Conservation (phyloP, 495 filamentous ascomycete genomes). For the Xylaria cubensis region DNA sequence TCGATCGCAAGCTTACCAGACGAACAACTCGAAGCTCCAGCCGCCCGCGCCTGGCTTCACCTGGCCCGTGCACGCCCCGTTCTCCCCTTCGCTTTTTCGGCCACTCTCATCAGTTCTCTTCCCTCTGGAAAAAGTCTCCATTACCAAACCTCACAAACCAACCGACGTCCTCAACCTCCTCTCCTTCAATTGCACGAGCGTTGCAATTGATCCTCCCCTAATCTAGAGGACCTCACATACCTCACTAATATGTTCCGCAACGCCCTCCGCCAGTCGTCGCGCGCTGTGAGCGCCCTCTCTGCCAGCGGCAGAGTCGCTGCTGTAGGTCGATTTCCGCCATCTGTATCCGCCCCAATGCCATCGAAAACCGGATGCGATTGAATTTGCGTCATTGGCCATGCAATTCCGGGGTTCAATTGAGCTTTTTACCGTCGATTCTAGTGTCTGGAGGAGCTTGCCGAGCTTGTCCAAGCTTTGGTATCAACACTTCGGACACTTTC, state of each 20-base stretch:
- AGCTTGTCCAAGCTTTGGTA: slow-evolving; percentile 40
- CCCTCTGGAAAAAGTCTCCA: slow-evolving; percentile 43
- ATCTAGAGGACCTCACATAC: slow-evolving; percentile 45
- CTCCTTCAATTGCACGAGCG: slow-evolving; percentile 56
- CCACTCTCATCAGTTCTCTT: slow-evolving; percentile 33
- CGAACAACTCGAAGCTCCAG: slow-evolving; percentile 10
- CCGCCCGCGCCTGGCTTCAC: neutral
- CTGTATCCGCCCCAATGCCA: slow-evolving; percentile 48
- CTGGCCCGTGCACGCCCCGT: slow-evolving; percentile 28
- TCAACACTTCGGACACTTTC: slow-evolving; percentile 47
- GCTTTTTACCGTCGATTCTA: slow-evolving; percentile 37
- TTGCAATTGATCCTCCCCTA: slow-evolving; percentile 56
- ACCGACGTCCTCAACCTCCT: slow-evolving; percentile 50
- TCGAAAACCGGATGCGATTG: slow-evolving; percentile 40
- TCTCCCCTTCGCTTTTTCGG: slow-evolving; percentile 37
- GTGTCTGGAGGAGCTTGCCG: slow-evolving; percentile 42
- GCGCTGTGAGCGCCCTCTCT: slow-evolving; percentile 91
- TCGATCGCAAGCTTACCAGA: neutral
- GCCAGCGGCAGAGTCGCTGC: slow-evolving; percentile 85
- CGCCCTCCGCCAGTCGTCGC: slow-evolving; percentile 94
- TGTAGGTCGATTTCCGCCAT: slow-evolving; percentile 72
- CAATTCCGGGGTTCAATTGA: slow-evolving; percentile 55
- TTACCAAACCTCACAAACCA: slow-evolving; percentile 37
- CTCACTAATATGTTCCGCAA: slow-evolving; percentile 86
- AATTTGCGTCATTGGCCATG: slow-evolving; percentile 41